A percentile compares a stretch with the other conserved stretches of the same genome.
phyloP scores from a whole-genome alignment of 352 stramenopile genomes.

The Phytopythium sindhum region DNA sequence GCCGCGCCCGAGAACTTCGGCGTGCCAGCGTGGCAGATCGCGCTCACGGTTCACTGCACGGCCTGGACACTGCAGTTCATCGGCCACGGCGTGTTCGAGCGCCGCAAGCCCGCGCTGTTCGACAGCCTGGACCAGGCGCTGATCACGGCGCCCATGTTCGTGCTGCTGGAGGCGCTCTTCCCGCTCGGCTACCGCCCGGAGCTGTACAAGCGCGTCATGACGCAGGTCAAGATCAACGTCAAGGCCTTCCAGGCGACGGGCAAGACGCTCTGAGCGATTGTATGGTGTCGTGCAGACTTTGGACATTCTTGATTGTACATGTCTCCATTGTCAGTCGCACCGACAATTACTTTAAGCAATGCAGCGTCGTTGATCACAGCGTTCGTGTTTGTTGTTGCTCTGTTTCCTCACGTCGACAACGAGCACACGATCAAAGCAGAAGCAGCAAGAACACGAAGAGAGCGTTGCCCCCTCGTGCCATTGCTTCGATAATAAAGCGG shows the following conservation, averaged over 20 bases:
- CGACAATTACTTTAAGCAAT: not conserved
- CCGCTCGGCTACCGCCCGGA: conserved; percentile 72
- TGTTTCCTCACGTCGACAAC: not conserved
- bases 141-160: conserved; percentile 87
- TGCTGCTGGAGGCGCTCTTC: conserved; percentile 83
- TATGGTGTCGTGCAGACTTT: not conserved
- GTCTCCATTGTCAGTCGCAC: not conserved
- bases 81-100: conserved; percentile 84
- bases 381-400: not conserved
- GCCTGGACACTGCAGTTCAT: conserved; percentile 85
- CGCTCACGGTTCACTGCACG: conserved; percentile 48
- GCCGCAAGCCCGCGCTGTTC: conserved; percentile 80
- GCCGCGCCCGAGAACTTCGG: conserved; percentile 27
- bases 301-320: not conserved
- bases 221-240: conserved; percentile 64
- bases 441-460: not conserved
- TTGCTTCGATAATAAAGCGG: not conserved
- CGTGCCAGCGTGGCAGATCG: conserved; percentile 57
- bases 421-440: not conserved
- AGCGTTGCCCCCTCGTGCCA: not conserved
- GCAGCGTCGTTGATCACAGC: not conserved
- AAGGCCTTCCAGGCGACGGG: conserved; percentile 43
- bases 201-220: conserved; percentile 57
- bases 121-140: conserved; percentile 84
- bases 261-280: conserved; percentile 26